Percentiles rank a stretch among this genome's conserved stretches.
Conservation (phyloP, 768 basidiomycete species). For the Pholiota molesta region DNA sequence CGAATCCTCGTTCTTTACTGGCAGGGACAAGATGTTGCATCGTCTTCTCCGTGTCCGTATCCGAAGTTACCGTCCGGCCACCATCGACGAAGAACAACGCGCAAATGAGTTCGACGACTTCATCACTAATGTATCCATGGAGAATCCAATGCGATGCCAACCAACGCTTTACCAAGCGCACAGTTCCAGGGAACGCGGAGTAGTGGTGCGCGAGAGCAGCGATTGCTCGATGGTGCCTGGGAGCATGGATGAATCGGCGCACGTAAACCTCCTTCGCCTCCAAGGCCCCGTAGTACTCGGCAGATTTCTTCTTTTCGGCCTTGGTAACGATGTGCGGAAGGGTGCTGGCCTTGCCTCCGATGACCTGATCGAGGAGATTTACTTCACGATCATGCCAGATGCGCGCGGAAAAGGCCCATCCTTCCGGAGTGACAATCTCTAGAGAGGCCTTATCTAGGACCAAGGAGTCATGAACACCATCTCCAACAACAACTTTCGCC, state of each 20-base stretch:
- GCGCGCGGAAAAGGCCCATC: conserved; percentile 83
- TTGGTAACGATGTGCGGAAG: conserved; percentile 41
- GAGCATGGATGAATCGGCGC: conserved; percentile 76
- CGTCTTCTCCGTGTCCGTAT: conserved; percentile 35
- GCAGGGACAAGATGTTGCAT: conserved; percentile 55
- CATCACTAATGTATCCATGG: conserved; percentile 67
- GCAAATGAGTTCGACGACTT: conserved; percentile 86
- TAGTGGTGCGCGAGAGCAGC: conserved; percentile 79
- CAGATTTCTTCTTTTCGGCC: conserved; percentile 38
- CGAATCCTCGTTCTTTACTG: conserved; percentile 76
- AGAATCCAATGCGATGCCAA: conserved; percentile 89
- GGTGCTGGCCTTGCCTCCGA: conserved; percentile 45
- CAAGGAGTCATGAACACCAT: conserved; percentile 46
- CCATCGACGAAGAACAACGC: conserved; percentile 73
- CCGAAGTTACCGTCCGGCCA: conserved; percentile 32
- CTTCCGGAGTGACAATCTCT: conserved; percentile 78
- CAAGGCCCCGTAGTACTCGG: conserved; percentile 57
- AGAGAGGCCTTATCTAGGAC: conserved; percentile 72
- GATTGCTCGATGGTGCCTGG: conserved; percentile 85
- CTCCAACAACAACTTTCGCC: conserved; percentile 62
- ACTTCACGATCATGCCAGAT: conserved; percentile 91
- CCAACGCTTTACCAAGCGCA: conserved; percentile 92
- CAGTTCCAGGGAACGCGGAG: conserved; percentile 80
- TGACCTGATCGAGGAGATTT: conserved; percentile 71
- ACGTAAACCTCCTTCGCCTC: conserved; percentile 62